Evolutionary conservation across 2,329 filamentous ascomycete species (phyloP).

Genomic region (Chalara sp.): DNA sequence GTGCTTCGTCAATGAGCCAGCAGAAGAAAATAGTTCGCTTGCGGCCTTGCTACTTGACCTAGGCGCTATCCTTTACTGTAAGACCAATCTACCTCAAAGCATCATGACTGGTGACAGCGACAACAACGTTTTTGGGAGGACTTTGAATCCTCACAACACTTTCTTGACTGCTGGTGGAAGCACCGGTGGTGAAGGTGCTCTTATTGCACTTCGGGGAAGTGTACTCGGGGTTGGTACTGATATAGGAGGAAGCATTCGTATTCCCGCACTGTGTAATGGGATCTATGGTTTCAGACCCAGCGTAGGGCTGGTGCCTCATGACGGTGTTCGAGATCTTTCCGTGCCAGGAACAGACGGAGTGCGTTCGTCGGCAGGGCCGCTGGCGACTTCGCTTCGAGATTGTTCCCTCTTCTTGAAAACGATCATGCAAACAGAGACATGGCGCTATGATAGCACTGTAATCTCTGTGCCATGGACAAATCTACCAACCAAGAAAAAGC

Average conservation of each 20-base stretch:
- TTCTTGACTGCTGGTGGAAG: slow-evolving; percentile 22
- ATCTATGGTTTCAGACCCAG: slow-evolving; percentile 25
- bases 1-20: slow-evolving; percentile 33
- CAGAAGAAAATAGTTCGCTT: slow-evolving; percentile 14
- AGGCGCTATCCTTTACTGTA: slow-evolving; percentile 82
- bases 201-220: slow-evolving; percentile 19
- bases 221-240: slow-evolving; percentile 23
- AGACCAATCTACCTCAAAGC: slow-evolving; percentile 71
- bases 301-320: slow-evolving; percentile 23
- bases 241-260: slow-evolving; percentile 41
- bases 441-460: slow-evolving; percentile 31
- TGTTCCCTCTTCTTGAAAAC: slow-evolving; percentile 29
- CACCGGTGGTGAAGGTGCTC: slow-evolving; percentile 25
- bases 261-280: slow-evolving; percentile 39
- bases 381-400: slow-evolving; percentile 22
- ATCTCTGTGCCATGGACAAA: slow-evolving; percentile 31
- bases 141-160: slow-evolving; percentile 29
- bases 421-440: slow-evolving; percentile 26
- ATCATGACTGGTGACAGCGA: slow-evolving; percentile 29
- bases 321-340: slow-evolving; percentile 12
- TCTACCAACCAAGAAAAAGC: slow-evolving; percentile 16
- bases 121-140: slow-evolving; percentile 37
- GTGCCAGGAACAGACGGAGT: slow-evolving; percentile 29
- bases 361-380: slow-evolving; percentile 38
- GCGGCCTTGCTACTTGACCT: slow-evolving; percentile 30